A percentile compares a stretch with the other conserved stretches of the same genome.
Conservation (phyloP, 768 basidiomycete species). For the Neoboletus magnificus region DNA sequence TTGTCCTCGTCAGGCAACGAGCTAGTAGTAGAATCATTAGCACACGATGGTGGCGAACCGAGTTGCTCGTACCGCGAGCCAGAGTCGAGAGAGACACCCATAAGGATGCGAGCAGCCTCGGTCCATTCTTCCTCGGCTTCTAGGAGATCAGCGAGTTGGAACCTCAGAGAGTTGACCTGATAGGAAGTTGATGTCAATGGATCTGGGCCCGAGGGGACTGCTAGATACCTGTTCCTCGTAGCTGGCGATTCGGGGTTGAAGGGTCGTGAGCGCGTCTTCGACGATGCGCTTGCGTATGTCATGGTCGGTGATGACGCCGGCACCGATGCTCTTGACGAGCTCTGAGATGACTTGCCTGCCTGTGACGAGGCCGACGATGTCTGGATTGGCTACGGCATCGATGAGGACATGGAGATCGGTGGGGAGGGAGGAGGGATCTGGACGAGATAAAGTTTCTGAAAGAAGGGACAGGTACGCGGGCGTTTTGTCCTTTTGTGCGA, state of each 20-base stretch:
- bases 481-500: slow-evolving; percentile 84
- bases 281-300: slow-evolving; percentile 70
- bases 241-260: slow-evolving; percentile 80
- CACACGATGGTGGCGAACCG: not conserved
- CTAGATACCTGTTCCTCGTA: slow-evolving; percentile 89
- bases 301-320: slow-evolving; percentile 49
- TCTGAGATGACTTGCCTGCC: slow-evolving; percentile 86
- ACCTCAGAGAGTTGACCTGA: slow-evolving; percentile 79
- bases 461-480: slow-evolving; percentile 70
- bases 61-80: slow-evolving; percentile 63
- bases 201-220: not conserved
- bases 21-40: slow-evolving; percentile 31
- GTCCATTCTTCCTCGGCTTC: slow-evolving; percentile 93
- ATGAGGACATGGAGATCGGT: slow-evolving; percentile 68
- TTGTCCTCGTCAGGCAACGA: slow-evolving; percentile 79
- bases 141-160: slow-evolving; percentile 87
- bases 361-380: slow-evolving; percentile 79
- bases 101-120: slow-evolving; percentile 86
- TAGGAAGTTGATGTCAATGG: slow-evolving; percentile 2
- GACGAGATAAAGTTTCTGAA: slow-evolving; percentile 56
- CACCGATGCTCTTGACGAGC: slow-evolving; percentile 66
- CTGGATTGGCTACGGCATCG: slow-evolving; percentile 79
- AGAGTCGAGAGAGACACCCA: slow-evolving; percentile 89
- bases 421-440: slow-evolving; percentile 43
- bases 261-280: slow-evolving; percentile 63